These are phyloP conservation scores for Ceratocystis eucalypticola DNA, from an alignment of 2,329 filamentous ascomycete genomes.

Conservation along the genomic window DNA sequence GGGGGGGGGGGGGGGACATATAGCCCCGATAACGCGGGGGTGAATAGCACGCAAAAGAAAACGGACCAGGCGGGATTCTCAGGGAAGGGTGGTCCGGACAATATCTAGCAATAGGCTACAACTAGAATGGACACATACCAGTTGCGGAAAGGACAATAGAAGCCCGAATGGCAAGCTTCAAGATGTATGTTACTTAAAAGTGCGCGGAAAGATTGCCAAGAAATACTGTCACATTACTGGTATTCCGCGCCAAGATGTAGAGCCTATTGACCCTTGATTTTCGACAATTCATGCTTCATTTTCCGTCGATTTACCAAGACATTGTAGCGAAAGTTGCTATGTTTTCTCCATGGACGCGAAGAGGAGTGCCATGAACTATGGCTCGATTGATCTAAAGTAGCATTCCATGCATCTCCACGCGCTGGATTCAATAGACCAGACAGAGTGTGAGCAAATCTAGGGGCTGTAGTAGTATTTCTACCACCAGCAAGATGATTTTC, in stretches of 20 bases:
- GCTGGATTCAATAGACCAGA: not conserved
- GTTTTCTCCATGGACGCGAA: not conserved
- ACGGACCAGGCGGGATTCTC: not conserved
- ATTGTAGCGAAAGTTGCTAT: not conserved
- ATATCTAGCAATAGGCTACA: too few relatives aligned
- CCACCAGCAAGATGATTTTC: not conserved
- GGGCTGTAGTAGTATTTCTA: not conserved
- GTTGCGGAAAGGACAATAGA: not conserved
- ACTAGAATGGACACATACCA: not conserved
- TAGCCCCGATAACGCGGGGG: not conserved
- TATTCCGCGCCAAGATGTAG: not conserved
- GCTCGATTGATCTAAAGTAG: not conserved
- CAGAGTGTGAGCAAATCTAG: not conserved
- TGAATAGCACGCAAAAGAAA: not conserved
- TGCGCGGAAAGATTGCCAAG: not conserved
- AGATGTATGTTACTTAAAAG: not conserved
- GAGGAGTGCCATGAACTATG: not conserved
- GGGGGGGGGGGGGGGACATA: not conserved
- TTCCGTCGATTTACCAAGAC: not conserved
- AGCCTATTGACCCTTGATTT: not conserved
- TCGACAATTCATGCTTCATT: not conserved
- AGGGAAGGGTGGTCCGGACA: not conserved
- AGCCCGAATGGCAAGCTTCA: not conserved
- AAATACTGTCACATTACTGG: not conserved
- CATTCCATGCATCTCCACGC: not conserved